phyloP scores from a whole-genome alignment of 257 asterid genomes.

The Ilex asprella region DNA sequence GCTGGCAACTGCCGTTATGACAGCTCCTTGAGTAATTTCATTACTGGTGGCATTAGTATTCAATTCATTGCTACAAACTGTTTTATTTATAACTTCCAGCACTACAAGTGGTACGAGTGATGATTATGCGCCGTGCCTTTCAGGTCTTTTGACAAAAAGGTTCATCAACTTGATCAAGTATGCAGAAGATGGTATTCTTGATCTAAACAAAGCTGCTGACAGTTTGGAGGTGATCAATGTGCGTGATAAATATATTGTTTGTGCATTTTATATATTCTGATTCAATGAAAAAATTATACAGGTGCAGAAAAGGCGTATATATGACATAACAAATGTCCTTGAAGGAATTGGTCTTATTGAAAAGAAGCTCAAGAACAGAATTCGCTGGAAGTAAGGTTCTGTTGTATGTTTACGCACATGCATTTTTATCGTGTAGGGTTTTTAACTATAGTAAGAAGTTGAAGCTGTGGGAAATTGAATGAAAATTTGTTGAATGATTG shows the following conservation, averaged over 20 bases:
- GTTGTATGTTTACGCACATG: constrained; percentile 13
- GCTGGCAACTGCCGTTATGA: constrained; percentile 93
- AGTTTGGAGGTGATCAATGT: constrained; percentile 38
- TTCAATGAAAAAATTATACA: constrained; percentile 15
- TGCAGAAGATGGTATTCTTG: constrained; percentile 82
- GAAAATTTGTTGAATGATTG: neutral
- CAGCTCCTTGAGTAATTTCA: constrained; percentile 66
- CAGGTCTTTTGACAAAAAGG: constrained; percentile 46
- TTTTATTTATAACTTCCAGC: neutral
- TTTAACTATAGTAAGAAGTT: neutral
- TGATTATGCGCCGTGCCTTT: constrained; percentile 3
- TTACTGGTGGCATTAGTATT: neutral
- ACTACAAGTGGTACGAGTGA: neutral
- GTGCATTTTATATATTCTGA: neutral
- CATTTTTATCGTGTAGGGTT: constrained; percentile 1
- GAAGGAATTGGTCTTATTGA: constrained; percentile 97
- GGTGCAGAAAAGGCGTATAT: constrained; percentile 72
- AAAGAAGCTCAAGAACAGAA: constrained; percentile 83
- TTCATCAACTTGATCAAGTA: constrained; percentile 42
- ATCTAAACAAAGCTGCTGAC: constrained; percentile 89
- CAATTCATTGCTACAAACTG: neutral
- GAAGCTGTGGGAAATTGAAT: neutral
- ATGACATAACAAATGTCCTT: constrained; percentile 92
- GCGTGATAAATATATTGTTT: neutral
- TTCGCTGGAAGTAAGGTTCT: constrained; percentile 44